phyloP scores from a whole-genome alignment of 2,329 filamentous ascomycete genomes.

The Xylaria sp. region DNA sequence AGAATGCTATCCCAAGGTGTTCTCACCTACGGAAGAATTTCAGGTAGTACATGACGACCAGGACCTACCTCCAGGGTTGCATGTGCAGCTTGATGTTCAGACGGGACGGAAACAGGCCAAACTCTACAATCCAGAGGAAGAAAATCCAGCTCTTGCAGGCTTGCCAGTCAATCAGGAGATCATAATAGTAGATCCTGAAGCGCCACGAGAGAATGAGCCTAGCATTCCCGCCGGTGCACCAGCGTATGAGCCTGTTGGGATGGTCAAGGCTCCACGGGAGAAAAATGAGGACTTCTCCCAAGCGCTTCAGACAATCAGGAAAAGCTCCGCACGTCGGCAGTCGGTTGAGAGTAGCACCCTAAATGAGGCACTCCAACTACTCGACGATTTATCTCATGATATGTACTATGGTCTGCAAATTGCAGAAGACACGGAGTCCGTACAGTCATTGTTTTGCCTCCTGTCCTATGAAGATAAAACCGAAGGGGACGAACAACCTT shows the following conservation, averaged over 20 bases:
- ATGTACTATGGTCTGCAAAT: conserved; percentile 76
- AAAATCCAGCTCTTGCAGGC: conserved; percentile 59
- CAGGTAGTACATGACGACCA: conserved; percentile 72
- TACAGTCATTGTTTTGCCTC: conserved; percentile 67
- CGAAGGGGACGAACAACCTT: conserved; percentile 40
- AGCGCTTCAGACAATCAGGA: conserved; percentile 62
- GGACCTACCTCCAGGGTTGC: conserved; percentile 71
- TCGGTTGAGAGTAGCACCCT: conserved; percentile 49
- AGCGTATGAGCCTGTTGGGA: conserved; percentile 65
- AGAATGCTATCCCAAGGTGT: conserved; percentile 74
- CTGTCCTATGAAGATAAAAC: conserved; percentile 52
- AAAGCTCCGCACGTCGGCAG: conserved; percentile 47
- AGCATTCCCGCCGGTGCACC: conserved; percentile 62
- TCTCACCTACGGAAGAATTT: conserved; percentile 72
- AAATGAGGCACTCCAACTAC: conserved; percentile 63
- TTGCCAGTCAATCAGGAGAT: conserved; percentile 63
- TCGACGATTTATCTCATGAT: conserved; percentile 74
- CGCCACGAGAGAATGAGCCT: conserved; percentile 45
- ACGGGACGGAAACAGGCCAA: conserved; percentile 74
- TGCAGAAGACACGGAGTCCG: conserved; percentile 62
- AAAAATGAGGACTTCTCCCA: conserved; percentile 56
- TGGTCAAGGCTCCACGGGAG: conserved; percentile 63
- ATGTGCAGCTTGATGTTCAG: conserved; percentile 72
- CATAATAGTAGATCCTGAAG: conserved; percentile 64
- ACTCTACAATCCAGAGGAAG: conserved; percentile 68